Base-by-base conservation (phyloP, 192 early-diverging fungal genomes). In the Physocladia obscura region DNA sequence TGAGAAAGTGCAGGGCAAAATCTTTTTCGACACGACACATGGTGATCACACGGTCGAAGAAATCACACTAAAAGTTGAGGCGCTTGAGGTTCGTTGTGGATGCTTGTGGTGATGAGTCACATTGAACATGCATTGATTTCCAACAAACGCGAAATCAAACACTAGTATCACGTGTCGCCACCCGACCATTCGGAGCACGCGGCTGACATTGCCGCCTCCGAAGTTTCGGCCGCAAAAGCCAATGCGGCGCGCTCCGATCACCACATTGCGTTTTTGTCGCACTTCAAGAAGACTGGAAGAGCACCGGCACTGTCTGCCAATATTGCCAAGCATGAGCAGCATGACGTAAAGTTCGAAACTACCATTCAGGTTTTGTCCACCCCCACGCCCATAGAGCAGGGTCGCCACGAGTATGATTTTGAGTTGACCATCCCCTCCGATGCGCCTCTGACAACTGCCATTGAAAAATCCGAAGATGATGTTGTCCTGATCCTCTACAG, bases 11-110 rank as follows among this genome's bases (percentile, higher is more conserved):
- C n/a, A 51, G 30, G 62, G 62, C 19, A 50, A 24, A 6, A 32
- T 65, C 27, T 24, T 4, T 3, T 65, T 65, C 62, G 62, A 65
- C 62, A 65, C 62, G 8, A 65, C 62, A 13, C 6, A 21, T 15
- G 5, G 26, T 35, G 32, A 65, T n/a, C 4, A 50, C 4, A 19
- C 27, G 3, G 22, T 65, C 13, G 27, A 65, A 24, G 44, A 15
- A 3, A 31, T 50, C 48, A 24, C 44, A 13, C 3, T 65, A 3
- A 65, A 65, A 30, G 19, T 65, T 6, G 62, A 65, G 31, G 17
- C 19, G 21, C 31, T 51, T 3, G 44, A 49, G 40, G 44, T 62
- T n/a, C 6, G 39, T 15, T n/a, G n/a, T n/a, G n/a, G n/a, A 8
- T n/a, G 44, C 44, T 47, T 47, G 44, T 47, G n/a, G 8, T n/a